Percentiles rank a stretch among this genome's conserved stretches.
Conservation (phyloP, 1,284 basidiomycete genomes). For the Moesziomyces antarcticus region DNA sequence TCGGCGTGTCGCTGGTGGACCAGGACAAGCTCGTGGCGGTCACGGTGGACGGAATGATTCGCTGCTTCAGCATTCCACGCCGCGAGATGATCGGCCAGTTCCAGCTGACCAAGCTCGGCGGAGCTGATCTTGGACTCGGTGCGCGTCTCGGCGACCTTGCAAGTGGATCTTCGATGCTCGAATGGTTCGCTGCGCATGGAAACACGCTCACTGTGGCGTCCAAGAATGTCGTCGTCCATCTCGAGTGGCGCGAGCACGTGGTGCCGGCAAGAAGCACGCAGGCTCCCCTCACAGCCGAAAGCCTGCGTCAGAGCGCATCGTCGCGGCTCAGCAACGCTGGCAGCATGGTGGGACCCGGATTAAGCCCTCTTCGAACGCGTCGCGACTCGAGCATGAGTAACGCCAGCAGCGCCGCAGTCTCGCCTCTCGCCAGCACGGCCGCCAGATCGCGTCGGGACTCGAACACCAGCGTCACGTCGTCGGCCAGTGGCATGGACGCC, state of each 20-base stretch:
- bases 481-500: constrained; percentile 20
- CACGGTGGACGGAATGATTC: constrained; percentile 89
- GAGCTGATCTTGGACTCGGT: constrained; percentile 39
- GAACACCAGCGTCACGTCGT: constrained; percentile 41
- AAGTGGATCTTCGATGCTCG: constrained; percentile 49
- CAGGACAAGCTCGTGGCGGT: constrained; percentile 80
- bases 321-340: constrained; percentile 31
- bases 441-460: constrained; percentile 37
- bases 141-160: constrained; percentile 44
- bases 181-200: constrained; percentile 86
- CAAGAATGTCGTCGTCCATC: constrained; percentile 84
- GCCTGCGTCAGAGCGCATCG: constrained; percentile 27
- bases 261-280: constrained; percentile 33
- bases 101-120: constrained; percentile 83
- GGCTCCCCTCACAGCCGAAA: constrained; percentile 21
- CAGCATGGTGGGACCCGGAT: constrained; percentile 6
- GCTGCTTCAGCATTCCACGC: constrained; percentile 86
- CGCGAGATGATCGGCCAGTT: constrained; percentile 92
- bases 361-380: constrained; percentile 39
- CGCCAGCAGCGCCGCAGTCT: constrained; percentile 16
- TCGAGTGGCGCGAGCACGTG: constrained; percentile 83
- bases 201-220: constrained; percentile 90
- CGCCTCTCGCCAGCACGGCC: constrained; percentile 7
- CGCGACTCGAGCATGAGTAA: constrained; percentile 52
- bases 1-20: constrained; percentile 84